Base-by-base conservation (phyloP, 768 basidiomycete species). In the Lentinula guzmanii region DNA sequence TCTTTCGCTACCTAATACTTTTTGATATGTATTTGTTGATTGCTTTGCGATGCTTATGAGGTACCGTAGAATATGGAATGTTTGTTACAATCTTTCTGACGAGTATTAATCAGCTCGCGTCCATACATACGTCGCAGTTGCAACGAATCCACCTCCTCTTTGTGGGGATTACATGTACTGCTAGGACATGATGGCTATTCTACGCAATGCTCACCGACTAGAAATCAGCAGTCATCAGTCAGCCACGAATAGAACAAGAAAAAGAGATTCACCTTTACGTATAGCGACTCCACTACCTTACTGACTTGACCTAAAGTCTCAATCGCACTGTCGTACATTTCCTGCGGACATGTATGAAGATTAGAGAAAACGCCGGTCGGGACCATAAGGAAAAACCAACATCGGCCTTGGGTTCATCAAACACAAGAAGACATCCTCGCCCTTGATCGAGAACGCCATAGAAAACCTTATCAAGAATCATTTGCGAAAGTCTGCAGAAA, bases 391-490 rank as follows among this genome's bases (percentile, higher is more conserved):
- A n/a, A 18, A 46, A 33, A 81, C 91, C 61, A 68, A 93, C 93
- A 74, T 97, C 94, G 11, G 84, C 85, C 68, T 91, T 89, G 1
- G 85, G 85, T 71, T 93, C 80, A 61, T 97, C 92, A 63, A 91
- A 98, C n/a, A 98, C 86, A 55, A 97, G 76, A 53, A 98, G 75
- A 68, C 94, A 95, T 0, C 95, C 95, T 2, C 92, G 83, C 31
- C 93, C 94, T 71, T 98, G 96, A 71, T 98, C 96, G n/a, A 99
- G 80, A 1, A 99, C 95, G 5, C 96, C 96, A 64, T 93, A 84
- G 64, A 98, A 84, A 1, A 95, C 86, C 67, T 95, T 95, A 75
- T 98, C 96, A 41, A 98, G 77, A 64, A 98, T 99, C 96, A 99
- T 98, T 71, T 99, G 96, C 34, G 91, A 94, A 31, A 98, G 76